Base-by-base conservation (phyloP, 2,329 filamentous ascomycete genomes). In the Daldinia sp. region DNA sequence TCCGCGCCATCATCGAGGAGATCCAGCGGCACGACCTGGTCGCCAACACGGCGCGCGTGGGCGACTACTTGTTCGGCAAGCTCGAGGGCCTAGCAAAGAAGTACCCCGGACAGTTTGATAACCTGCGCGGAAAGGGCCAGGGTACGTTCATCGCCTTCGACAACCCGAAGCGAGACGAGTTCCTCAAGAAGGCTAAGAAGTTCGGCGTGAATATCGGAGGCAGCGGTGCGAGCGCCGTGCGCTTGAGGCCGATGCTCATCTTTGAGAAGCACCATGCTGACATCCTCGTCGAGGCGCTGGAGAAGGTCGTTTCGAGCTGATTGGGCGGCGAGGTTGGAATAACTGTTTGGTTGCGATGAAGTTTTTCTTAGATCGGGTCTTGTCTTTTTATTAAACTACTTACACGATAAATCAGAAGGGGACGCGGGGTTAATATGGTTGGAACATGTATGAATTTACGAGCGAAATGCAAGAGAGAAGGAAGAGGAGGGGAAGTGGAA, bases 61-160 rank as follows among this genome's bases (percentile, higher is more conserved):
- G 94, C 68, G 88, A 91, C 74, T 96, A 97, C 80, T 86, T 97
- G 57, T 97, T 86, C 80, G 81, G 80, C 66, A 89, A 90, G 67
- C 85, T 98, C 56, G 87, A 92, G 81, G 82, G 78, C 41, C 86
- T 98, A 48, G 87, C 89, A 37, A 77, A 85, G 76, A 87, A 89
- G 79, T 95, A 93, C 79, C 94, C 94, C 0, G 86, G 85, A 39
- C 87, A 95, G 80, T 91, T 98, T 80, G 82, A 88, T 78, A 96
- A 97, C 83, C 86, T 98, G 68, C 88, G 94, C 75, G 94, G 94
- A 60, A 93, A 97, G 84, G 92, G 91, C 56, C 91, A 92, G 82
- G 94, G 94, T 73, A 97, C 94, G 9, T 97, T 97, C 80, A 93
- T 98, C 78, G 94, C 94, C 57, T 98, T 94, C 85, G 94, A 98